A percentile compares a stretch with the other conserved stretches of the same genome.
Conservation (phyloP, 2,329 filamentous ascomycete species). For the Trichoderma arundinaceum region DNA sequence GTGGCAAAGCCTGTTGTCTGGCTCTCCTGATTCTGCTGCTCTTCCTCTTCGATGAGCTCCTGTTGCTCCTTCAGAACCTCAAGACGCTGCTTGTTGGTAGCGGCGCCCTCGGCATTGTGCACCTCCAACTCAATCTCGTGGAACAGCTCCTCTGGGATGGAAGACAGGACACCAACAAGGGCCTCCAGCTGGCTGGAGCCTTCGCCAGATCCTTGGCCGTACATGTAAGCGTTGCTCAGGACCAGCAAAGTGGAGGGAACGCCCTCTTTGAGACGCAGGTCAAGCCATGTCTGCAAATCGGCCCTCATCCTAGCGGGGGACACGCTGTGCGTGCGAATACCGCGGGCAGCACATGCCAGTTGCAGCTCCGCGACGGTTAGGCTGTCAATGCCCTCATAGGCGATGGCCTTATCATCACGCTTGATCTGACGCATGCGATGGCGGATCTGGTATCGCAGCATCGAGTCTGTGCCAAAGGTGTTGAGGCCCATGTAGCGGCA, state of each 20-base stretch:
- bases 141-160: conserved; percentile 97
- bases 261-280: conserved; percentile 88
- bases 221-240: conserved; percentile 97
- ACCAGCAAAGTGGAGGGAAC: conserved; percentile 97
- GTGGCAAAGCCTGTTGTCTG: conserved; percentile 74
- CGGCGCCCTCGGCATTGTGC: conserved; percentile 92
- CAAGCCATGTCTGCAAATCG: conserved; percentile 91
- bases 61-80: conserved; percentile 99
- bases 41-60: conserved; percentile 96
- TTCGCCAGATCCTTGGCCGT: conserved; percentile 86
- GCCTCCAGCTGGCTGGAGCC: conserved; percentile 91
- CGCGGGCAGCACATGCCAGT: conserved; percentile 87
- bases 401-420: conserved; percentile 93
- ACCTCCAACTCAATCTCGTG: conserved; percentile 99
- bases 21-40: conserved; percentile 84
- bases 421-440: conserved; percentile 99
- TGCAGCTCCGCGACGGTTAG: conserved; percentile 94
- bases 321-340: conserved; percentile 89
- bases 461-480: conserved; percentile 95
- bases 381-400: conserved; percentile 89
- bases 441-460: conserved; percentile 95
- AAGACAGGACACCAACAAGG: conserved; percentile 87
- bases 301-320: conserved; percentile 86
- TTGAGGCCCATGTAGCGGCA: conserved; percentile 98
- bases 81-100: conserved; percentile 97